Evolutionary conservation across 1,139 yeast genomes (phyloP).

Genomic region (Scheffersomyces illinoinensis): DNA sequence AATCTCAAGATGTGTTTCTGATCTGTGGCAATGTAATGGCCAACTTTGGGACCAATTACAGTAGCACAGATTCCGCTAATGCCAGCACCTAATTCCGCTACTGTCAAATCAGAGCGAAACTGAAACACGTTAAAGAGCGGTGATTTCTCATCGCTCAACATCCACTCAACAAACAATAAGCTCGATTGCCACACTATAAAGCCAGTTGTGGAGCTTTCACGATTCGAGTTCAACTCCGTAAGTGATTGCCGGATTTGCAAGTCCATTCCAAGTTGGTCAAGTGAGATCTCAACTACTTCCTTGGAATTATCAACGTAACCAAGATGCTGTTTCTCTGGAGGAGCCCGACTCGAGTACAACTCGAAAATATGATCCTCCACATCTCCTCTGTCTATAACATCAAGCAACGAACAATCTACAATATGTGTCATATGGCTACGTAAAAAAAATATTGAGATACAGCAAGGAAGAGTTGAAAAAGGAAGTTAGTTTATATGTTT

Average conservation of each 20-base stretch:
- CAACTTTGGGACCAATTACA: conserved; percentile 38
- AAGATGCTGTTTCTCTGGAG: conserved; percentile 36
- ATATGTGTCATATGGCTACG: background rate
- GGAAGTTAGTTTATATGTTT: background rate
- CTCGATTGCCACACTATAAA: conserved; percentile 66
- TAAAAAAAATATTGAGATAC: background rate
- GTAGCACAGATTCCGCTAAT: conserved; percentile 57
- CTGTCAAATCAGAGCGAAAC: conserved; percentile 16
- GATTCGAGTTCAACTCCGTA: conserved; percentile 39
- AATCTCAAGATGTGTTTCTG: conserved; percentile 59
- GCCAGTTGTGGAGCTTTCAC: conserved; percentile 59
- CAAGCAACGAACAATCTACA: conserved; percentile 5
- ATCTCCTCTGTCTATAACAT: conserved; percentile 21
- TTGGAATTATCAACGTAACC: conserved; percentile 49
- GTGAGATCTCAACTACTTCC: conserved; percentile 28
- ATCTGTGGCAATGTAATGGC: conserved; percentile 58
- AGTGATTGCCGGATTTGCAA: conserved; percentile 42
- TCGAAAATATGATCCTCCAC: conserved; percentile 52
- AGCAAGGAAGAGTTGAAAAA: background rate
- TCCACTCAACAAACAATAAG: conserved; percentile 55
- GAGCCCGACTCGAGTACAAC: conserved; percentile 38
- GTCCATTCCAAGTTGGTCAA: conserved; percentile 33
- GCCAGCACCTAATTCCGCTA: conserved; percentile 71
- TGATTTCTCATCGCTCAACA: conserved; percentile 24
- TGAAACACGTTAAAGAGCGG: conserved; percentile 20